phyloP scores from a whole-genome alignment of 352 stramenopile species.

The Saprolegnia parasitica region DNA sequence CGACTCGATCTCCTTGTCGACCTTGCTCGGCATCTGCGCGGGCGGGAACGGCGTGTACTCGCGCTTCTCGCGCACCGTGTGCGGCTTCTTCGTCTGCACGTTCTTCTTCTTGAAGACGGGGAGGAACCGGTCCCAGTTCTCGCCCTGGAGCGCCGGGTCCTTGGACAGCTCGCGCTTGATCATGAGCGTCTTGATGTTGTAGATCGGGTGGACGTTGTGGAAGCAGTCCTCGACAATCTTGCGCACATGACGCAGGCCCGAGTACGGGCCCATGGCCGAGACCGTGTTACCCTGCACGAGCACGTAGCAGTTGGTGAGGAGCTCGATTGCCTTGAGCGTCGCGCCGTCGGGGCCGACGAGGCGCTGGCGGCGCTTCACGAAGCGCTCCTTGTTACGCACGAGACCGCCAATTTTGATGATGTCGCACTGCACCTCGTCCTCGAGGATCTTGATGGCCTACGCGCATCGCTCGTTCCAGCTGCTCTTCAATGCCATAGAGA shows the following conservation, averaged over 20 bases:
- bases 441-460: conserved; percentile 93
- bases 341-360: conserved; percentile 97
- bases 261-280: conserved; percentile 83
- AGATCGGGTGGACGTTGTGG: conserved; percentile 99
- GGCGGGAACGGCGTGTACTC: conserved; percentile 99
- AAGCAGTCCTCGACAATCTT: conserved; percentile 99
- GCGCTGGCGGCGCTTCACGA: conserved; percentile 97
- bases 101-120: conserved; percentile 99
- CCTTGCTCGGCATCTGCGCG: conserved; percentile 91
- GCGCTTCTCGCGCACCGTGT: conserved; percentile 88
- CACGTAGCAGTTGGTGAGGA: conserved; percentile 99
- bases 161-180: conserved; percentile 99
- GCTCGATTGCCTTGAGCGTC: conserved; percentile 96
- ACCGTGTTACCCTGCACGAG: conserved; percentile 99
- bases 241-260: conserved; percentile 91
- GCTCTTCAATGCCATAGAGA: not conserved
- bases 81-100: conserved; percentile 94
- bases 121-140: conserved; percentile 99
- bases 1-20: conserved; percentile 98
- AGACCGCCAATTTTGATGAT: conserved; percentile 99
- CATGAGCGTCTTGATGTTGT: conserved; percentile 99
- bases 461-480: not conserved
- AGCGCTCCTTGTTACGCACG: conserved; percentile 99
- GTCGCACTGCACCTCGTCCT: conserved; percentile 98
- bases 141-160: conserved; percentile 93